Percentiles rank a stretch among this genome's conserved stretches.
Conservation (phyloP, 1,284 basidiomycete genomes). For the Rugosomyces carneus region DNA sequence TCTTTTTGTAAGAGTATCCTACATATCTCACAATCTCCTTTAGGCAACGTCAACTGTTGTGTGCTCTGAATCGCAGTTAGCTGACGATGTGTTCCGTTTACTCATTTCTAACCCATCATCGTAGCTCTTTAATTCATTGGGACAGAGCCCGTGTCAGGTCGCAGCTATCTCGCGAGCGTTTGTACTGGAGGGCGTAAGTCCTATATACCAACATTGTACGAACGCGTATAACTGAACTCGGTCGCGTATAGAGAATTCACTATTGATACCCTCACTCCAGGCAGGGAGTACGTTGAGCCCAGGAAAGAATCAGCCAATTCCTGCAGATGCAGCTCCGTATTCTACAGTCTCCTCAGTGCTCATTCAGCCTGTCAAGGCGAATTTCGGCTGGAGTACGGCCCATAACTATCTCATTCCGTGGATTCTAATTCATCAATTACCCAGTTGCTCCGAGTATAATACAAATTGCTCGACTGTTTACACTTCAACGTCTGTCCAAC, state of each 20-base stretch:
- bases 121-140: constrained; percentile 14
- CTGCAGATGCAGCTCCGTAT: constrained; percentile 35
- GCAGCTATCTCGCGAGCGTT: constrained; percentile 27
- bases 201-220: background rate
- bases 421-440: background rate
- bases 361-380: constrained; percentile 31
- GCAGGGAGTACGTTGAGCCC: constrained; percentile 30
- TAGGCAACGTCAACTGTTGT: background rate
- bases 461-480: constrained; percentile 29
- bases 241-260: constrained; percentile 22
- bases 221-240: background rate
- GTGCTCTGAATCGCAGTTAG: background rate
- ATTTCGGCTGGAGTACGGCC: constrained; percentile 17
- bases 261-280: constrained; percentile 22
- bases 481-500: constrained; percentile 17
- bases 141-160: constrained; percentile 17
- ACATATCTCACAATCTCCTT: background rate
- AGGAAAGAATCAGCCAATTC: constrained; percentile 19
- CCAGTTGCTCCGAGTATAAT: constrained; percentile 31
- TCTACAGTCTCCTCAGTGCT: constrained; percentile 33
- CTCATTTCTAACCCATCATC: background rate
- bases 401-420: background rate
- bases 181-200: constrained; percentile 30
- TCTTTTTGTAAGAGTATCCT: background rate
- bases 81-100: too few species aligned